These are phyloP conservation scores for Mediolabrus comicus DNA, from an alignment of 108 stramenopile genomes.

Conservation along the genomic window DNA sequence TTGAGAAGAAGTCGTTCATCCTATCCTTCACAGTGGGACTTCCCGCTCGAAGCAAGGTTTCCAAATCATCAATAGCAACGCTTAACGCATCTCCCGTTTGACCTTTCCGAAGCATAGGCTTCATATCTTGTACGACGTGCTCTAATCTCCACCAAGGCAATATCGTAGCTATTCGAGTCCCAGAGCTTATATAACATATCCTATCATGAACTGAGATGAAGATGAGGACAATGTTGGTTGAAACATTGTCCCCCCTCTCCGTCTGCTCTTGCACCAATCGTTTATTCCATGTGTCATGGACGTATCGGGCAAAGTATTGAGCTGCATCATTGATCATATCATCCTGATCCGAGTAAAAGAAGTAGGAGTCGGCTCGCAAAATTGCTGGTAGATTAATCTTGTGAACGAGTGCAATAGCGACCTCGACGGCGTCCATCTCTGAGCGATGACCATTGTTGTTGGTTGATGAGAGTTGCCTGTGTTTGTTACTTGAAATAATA, in stretches of 20 bases:
- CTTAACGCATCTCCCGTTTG: slow-evolving; percentile 67
- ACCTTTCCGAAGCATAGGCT: slow-evolving; percentile 65
- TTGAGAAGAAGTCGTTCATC: slow-evolving; percentile 63
- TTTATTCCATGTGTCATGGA: slow-evolving; percentile 73
- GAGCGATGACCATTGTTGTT: neutral
- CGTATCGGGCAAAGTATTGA: slow-evolving; percentile 79
- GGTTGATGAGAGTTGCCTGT: neutral
- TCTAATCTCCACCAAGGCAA: slow-evolving; percentile 88
- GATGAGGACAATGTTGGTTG: slow-evolving; percentile 65
- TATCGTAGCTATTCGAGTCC: slow-evolving; percentile 53
- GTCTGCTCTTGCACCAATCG: slow-evolving; percentile 23
- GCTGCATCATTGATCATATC: slow-evolving; percentile 90
- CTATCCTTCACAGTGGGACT: slow-evolving; percentile 73
- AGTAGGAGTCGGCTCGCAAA: slow-evolving; percentile 66
- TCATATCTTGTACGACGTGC: slow-evolving; percentile 77
- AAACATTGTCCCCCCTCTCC: neutral
- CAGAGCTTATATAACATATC: slow-evolving; percentile 84
- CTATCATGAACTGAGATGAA: slow-evolving; percentile 82
- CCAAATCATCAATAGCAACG: slow-evolving; percentile 64
- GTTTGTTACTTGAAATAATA: neutral
- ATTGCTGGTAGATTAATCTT: slow-evolving; percentile 79
- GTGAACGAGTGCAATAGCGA: slow-evolving; percentile 37
- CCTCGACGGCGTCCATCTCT: slow-evolving; percentile 19
- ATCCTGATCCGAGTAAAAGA: slow-evolving; percentile 85
- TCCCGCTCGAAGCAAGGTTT: slow-evolving; percentile 60